Percentiles rank a stretch among this genome's conserved stretches.
Evolutionary conservation across 345 rosid genomes (phyloP).

Genomic region (Acer saccharum): DNA sequence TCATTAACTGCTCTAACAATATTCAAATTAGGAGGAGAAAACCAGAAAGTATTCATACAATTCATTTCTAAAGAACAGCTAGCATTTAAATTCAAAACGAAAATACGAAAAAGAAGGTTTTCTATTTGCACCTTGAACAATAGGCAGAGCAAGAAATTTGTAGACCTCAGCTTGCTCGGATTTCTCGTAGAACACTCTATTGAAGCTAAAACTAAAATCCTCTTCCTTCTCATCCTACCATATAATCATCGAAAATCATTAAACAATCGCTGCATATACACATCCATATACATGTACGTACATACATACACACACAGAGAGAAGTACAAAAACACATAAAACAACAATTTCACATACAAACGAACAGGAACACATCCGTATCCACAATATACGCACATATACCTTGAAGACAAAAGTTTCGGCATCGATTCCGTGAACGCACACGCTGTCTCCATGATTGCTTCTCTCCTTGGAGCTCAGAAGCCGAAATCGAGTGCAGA

Average conservation of each 20-base stretch:
- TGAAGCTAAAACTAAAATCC: conserved; percentile 44
- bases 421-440: conserved; percentile 50
- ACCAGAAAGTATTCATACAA: neutral
- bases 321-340: neutral
- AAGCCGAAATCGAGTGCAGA: conserved; percentile 84
- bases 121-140: conserved; percentile 53
- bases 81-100: neutral
- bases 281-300: no score
- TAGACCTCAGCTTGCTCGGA: conserved; percentile 65
- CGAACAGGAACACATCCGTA: neutral
- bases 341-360: neutral
- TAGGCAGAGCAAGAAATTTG: conserved; percentile 69
- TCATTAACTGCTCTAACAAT: neutral
- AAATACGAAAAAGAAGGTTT: neutral
- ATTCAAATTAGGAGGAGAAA: neutral
- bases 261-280: neutral
- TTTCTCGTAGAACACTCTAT: conserved; percentile 59
- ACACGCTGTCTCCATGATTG: conserved; percentile 47
- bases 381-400: neutral
- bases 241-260: conserved; percentile 1
- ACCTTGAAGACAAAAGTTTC: conserved; percentile 75
- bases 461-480: conserved; percentile 63
- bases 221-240: conserved; percentile 73
- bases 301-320: no score
- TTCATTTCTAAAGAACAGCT: conserved; percentile 7